These are phyloP conservation scores for Lactifluus piperatus DNA, from an alignment of 768 basidiomycete species.

Conservation along the genomic window DNA sequence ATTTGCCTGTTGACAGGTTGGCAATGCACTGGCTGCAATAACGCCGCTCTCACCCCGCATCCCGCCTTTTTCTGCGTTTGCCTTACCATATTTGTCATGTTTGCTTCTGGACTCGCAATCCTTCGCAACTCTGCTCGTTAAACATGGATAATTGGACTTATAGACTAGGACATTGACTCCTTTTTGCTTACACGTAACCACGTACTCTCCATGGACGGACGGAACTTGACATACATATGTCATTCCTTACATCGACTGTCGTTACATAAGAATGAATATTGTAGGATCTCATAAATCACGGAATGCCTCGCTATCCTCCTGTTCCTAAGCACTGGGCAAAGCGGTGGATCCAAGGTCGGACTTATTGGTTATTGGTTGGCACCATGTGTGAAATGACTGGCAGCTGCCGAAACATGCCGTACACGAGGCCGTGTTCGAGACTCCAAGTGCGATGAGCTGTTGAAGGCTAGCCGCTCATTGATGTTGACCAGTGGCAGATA, in stretches of 20 bases:
- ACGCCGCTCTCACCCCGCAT: slow-evolving; percentile 36
- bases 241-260: slow-evolving; percentile 3
- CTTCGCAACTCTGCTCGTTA: slow-evolving; percentile 33
- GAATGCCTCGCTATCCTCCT: background rate
- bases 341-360: too few species aligned
- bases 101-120: slow-evolving; percentile 57
- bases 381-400: too few species aligned
- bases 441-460: background rate
- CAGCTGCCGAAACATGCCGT: background rate
- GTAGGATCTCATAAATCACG: slow-evolving; percentile 6
- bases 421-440: background rate
- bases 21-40: slow-evolving; percentile 43
- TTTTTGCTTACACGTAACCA: background rate
- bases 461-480: too few species aligned
- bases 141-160: background rate
- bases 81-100: slow-evolving; percentile 51
- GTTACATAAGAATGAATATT: slow-evolving; percentile 6
- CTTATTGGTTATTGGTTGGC: too few species aligned
- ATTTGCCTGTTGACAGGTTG: slow-evolving; percentile 38
- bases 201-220: slow-evolving; percentile 1
- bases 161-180: slow-evolving; percentile 9
- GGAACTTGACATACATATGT: background rate
- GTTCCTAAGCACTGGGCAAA: too few species aligned
- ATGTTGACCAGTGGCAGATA: too few species aligned
- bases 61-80: slow-evolving; percentile 48